Conservation (phyloP, 148 eudicot species). For the Rhododendron ferrugineum region DNA sequence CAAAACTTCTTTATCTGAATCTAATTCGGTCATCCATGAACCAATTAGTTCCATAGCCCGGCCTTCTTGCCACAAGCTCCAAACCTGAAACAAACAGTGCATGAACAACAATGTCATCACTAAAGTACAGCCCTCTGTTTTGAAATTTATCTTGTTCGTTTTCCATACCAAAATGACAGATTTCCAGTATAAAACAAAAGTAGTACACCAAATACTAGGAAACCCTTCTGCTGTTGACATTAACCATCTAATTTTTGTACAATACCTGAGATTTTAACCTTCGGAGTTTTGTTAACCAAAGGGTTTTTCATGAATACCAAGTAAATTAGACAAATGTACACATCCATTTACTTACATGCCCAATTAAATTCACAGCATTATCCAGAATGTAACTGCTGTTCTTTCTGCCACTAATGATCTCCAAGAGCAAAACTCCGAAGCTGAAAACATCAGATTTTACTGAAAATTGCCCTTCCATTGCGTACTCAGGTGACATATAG, state of each 20-base stretch:
- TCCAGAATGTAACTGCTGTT: slow-evolving; percentile 38
- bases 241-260: background rate
- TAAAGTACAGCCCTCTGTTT: no score
- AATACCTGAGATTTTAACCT: background rate
- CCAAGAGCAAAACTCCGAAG: slow-evolving; percentile 47
- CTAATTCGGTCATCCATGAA: slow-evolving; percentile 16
- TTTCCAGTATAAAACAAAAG: background rate
- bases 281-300: background rate
- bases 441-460: slow-evolving; percentile 52
- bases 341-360: slow-evolving; percentile 40
- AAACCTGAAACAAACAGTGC: slow-evolving; percentile 20
- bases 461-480: slow-evolving; percentile 46
- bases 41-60: slow-evolving; percentile 25
- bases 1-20: slow-evolving; percentile 16
- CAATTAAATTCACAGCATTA: slow-evolving; percentile 37
- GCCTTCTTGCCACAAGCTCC: slow-evolving; percentile 45
- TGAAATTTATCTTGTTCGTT: background rate
- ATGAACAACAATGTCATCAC: no score
- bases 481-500: slow-evolving; percentile 64
- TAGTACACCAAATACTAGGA: background rate
- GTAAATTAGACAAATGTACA: background rate
- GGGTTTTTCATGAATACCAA: background rate
- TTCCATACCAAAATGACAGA: background rate
- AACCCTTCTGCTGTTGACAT: background rate
- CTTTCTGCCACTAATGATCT: slow-evolving; percentile 46